Evolutionary conservation across 176 grass and related monocot species (phyloP).

Genomic region (Dactylis glomerata): DNA sequence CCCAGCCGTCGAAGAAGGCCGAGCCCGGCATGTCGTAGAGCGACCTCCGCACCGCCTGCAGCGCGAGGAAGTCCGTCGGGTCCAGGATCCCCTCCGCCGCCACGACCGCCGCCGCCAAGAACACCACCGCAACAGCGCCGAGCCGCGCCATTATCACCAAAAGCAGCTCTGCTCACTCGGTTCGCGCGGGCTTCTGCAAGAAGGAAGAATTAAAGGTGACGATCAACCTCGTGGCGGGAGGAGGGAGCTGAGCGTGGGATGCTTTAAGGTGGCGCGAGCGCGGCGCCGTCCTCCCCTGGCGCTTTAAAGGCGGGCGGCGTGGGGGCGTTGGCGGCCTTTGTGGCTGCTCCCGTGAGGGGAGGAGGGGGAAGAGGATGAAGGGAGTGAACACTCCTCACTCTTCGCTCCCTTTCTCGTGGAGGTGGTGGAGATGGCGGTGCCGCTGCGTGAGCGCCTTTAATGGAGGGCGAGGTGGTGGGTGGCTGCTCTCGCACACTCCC

Average conservation of each 20-base stretch:
- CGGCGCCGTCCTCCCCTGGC: background rate
- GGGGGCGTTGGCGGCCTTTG: conserved; percentile 36
- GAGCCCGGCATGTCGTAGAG: conserved; percentile 94
- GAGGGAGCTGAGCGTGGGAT: conserved; percentile 19
- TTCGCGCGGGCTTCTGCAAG: conserved; percentile 2
- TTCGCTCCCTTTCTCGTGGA: conserved; percentile 49
- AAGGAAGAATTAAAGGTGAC: conserved; percentile 28
- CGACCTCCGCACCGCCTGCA: conserved; percentile 74
- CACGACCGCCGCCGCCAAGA: conserved; percentile 25
- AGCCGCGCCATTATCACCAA: background rate
- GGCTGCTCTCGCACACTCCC: background rate
- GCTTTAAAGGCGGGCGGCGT: conserved; percentile 54
- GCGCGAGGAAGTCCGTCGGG: conserved; percentile 82
- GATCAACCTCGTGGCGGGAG: conserved; percentile 33
- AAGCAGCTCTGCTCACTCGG: background rate
- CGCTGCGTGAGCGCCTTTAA: conserved; percentile 55
- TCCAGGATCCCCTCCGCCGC: conserved; percentile 53
- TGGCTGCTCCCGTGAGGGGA: conserved; percentile 52
- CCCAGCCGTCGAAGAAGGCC: conserved; percentile 72
- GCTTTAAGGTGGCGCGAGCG: conserved; percentile 36
- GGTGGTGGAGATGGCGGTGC: conserved; percentile 25
- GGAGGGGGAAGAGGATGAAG: background rate
- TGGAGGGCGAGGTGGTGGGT: conserved; percentile 30
- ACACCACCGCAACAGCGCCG: conserved; percentile 17
- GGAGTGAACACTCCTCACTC: background rate